These are phyloP conservation scores for Jacaranda copaia DNA, from an alignment of 257 asterid species.

Conservation along the genomic window DNA sequence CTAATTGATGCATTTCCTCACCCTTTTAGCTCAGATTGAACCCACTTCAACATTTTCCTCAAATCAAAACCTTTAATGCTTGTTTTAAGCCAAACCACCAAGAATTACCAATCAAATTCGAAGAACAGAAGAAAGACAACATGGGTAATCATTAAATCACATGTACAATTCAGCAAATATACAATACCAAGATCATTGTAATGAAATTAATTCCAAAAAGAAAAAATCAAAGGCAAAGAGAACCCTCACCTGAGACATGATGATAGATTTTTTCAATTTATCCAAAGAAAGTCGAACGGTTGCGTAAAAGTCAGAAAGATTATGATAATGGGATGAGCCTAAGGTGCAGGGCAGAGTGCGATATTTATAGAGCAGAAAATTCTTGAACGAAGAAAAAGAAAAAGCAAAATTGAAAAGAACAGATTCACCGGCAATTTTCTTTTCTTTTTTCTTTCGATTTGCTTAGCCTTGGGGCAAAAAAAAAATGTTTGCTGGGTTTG, in stretches of 20 bases:
- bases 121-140: neutral
- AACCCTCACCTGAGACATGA: slow-evolving; percentile 45
- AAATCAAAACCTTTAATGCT: slow-evolving; percentile 11
- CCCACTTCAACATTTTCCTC: slow-evolving; percentile 25
- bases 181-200: neutral
- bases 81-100: slow-evolving; percentile 16
- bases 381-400: slow-evolving; percentile 15
- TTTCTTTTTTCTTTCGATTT: neutral
- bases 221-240: neutral
- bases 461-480: neutral
- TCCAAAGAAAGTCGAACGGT: slow-evolving; percentile 8
- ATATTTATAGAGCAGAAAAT: slow-evolving; percentile 40
- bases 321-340: slow-evolving; percentile 41
- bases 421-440: slow-evolving; percentile 28
- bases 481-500: neutral
- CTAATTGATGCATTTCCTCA: slow-evolving; percentile 23
- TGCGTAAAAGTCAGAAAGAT: slow-evolving; percentile 34
- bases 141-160: slow-evolving; percentile 5
- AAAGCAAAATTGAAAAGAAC: neutral
- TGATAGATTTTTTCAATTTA: slow-evolving; percentile 31
- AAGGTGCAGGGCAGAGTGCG: slow-evolving; percentile 34
- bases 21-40: slow-evolving; percentile 1
- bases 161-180: neutral
- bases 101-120: slow-evolving; percentile 23
- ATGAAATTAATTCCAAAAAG: no score